Base-by-base conservation (phyloP, 192 early-diverging fungal genomes). In the Backusella parvicylindrica region DNA sequence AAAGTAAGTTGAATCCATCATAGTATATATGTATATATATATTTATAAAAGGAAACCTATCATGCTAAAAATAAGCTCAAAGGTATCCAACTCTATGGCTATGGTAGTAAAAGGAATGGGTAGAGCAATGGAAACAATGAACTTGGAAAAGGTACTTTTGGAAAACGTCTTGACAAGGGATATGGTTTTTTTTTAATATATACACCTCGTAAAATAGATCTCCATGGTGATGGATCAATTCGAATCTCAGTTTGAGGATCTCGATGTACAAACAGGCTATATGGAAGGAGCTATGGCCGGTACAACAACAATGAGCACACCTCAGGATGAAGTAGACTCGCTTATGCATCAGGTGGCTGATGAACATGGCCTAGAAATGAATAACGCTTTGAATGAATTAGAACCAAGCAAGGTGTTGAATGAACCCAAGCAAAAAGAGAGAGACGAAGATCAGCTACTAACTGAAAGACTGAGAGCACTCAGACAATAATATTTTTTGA, bases 151-250 rank as follows among this genome's bases (percentile, higher is more conserved):
- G 89, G 94, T 94, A 82, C 15, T 38, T 38, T 38, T 38, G 36
- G n/a, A n/a, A n/a, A n/a, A n/a, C n/a, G n/a, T 37, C 11, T 38
- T 38, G 6, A 38, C 11, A 40, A 43, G 5, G 12, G 31, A 33
- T 26, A 28, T 47, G 21, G 12, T 8, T 56, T 13, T 56, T 6
- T 26, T 49, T n/a, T 3, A 66, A 31, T 18, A 16, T 38, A 21
- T 28, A 15, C 40, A 21, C 9, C 7, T 50, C 7, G 18, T 7
- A 26, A 53, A 12, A 12, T 72, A 96, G 91, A 97, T 99, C 56
- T 95, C 96, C 2, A 83, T 91, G 88, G 92, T 98, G n/a, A 99
- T 99, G 97, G 98, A 98, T 84, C 95, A 93, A 77, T 98, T 99
- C 76, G 97, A 99, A 80, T 84, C 83, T 11, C 97, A 98, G 83